Base-by-base conservation (phyloP, 352 stramenopile genomes). In the Phytophthora palmivora region DNA sequence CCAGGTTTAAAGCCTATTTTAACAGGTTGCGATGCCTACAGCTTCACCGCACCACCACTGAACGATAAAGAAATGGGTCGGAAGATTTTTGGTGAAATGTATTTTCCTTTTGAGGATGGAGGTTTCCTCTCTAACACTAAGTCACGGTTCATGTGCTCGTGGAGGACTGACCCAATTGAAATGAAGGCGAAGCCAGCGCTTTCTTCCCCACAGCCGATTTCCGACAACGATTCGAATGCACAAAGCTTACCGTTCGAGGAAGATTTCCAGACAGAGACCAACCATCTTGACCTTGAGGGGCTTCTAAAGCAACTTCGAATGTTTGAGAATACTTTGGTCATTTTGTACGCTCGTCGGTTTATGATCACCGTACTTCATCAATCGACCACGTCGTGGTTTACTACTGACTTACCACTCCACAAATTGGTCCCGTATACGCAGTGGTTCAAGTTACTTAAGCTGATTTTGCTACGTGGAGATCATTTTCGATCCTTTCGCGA, bases 11-110 rank as follows among this genome's bases (percentile, higher is more conserved):
- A 36, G 3, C 1, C 22, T 21, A 16, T 4, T 9, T 1, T 26
- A 21, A 44, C 11, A 4, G 30, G 7, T 10, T 32, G 6, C 12
- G 24, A 61, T 16, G 19, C 16, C 1, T 36, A 49, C 9, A 45
- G 11, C 5, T 22, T 58, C 12, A 43, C 11, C 28, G 36, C 24
- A 3, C 74, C 71, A 7, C 57, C 52, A 4, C 36, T 91, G 4
- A 89, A 78, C n/a, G 85, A 92, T 38, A 92, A 92, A 60, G 87
- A 95, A 63, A 92, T 81, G 76, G 84, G 74, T 1, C 75, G 87
- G 15, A 94, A 92, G 58, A 69, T 92, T 3, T 95, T 95, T 76
- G 87, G 79, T 1, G 87, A 95, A 49, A 92, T 89, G 78, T 94
- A 95, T 32, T 95, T 94, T 22, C 87, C 87, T 6, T 89, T 95